phyloP scores from a whole-genome alignment of 352 stramenopile species.

The Phytophthora multivora region DNA sequence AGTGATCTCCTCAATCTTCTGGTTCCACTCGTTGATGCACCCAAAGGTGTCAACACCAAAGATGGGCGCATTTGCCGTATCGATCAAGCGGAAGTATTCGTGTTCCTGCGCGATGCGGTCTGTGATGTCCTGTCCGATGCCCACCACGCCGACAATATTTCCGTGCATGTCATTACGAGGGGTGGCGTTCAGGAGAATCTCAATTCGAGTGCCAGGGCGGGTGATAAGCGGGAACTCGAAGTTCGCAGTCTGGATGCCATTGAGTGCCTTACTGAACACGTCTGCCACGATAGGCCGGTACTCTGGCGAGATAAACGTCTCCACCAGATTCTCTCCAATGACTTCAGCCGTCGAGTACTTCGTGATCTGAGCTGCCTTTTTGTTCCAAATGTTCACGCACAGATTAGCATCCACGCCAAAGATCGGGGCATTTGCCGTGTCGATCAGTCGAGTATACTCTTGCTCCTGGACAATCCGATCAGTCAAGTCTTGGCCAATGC shows the following conservation, averaged over 20 bases:
- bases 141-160: constrained; percentile 87
- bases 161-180: constrained; percentile 69
- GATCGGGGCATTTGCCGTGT: constrained; percentile 91
- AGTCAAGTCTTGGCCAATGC: constrained; percentile 88
- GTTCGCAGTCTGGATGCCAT: constrained; percentile 77
- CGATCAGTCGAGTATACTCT: constrained; percentile 90
- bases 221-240: constrained; percentile 90
- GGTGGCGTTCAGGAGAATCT: constrained; percentile 81
- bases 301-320: constrained; percentile 85
- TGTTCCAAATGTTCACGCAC: constrained; percentile 93
- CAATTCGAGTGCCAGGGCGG: constrained; percentile 67
- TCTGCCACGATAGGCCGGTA: constrained; percentile 71
- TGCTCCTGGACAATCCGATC: constrained; percentile 87
- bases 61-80: constrained; percentile 78
- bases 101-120: constrained; percentile 78
- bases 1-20: constrained; percentile 79
- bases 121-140: constrained; percentile 87
- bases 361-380: constrained; percentile 90
- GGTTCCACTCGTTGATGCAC: constrained; percentile 80
- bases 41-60: constrained; percentile 78
- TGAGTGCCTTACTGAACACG: constrained; percentile 72
- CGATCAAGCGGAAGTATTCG: constrained; percentile 79
- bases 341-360: constrained; percentile 82
- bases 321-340: constrained; percentile 80
- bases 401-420: constrained; percentile 90